phyloP scores from a whole-genome alignment of 2,329 filamentous ascomycete species.

The Paramyrothecium sp. region DNA sequence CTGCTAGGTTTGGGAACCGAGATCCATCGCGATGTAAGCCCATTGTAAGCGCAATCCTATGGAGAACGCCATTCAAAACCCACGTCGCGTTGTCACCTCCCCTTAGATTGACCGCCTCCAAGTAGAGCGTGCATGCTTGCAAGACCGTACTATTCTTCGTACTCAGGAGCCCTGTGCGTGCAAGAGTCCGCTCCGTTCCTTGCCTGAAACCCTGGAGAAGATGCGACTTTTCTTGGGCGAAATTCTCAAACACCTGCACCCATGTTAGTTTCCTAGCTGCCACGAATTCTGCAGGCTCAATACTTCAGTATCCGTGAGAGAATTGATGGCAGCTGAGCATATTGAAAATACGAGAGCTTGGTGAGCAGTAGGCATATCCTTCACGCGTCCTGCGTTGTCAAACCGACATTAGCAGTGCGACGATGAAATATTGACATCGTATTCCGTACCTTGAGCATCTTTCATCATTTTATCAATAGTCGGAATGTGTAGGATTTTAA shows the following conservation, averaged over 20 bases:
- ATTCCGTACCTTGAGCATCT: constrained; percentile 11
- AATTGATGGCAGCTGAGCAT: constrained; percentile 21
- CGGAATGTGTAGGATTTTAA: constrained; percentile 25
- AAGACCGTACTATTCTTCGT: constrained; percentile 18
- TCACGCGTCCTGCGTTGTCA: neutral
- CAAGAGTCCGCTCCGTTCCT: constrained; percentile 20
- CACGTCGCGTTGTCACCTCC: constrained; percentile 19
- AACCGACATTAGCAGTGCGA: neutral
- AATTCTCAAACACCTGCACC: constrained; percentile 6
- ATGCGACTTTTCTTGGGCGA: constrained; percentile 11
- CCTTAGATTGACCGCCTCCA: constrained; percentile 15
- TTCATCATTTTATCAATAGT: constrained; percentile 15
- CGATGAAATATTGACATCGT: neutral
- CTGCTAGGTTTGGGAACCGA: neutral
- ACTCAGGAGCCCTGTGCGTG: constrained; percentile 16
- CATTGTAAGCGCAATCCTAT: constrained; percentile 19
- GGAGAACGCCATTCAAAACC: constrained; percentile 17
- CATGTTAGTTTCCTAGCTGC: neutral
- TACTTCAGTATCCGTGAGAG: constrained; percentile 18
- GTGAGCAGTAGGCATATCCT: constrained; percentile 2
- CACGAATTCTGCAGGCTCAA: neutral
- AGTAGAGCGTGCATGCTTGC: constrained; percentile 24
- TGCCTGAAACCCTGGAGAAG: constrained; percentile 15
- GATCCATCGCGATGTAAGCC: constrained; percentile 14
- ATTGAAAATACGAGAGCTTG: constrained; percentile 22